A percentile compares a stretch with the other conserved stretches of the same genome.
Evolutionary conservation across 2,329 filamentous ascomycete genomes (phyloP).

Genomic region (Neospermospora avenae): DNA sequence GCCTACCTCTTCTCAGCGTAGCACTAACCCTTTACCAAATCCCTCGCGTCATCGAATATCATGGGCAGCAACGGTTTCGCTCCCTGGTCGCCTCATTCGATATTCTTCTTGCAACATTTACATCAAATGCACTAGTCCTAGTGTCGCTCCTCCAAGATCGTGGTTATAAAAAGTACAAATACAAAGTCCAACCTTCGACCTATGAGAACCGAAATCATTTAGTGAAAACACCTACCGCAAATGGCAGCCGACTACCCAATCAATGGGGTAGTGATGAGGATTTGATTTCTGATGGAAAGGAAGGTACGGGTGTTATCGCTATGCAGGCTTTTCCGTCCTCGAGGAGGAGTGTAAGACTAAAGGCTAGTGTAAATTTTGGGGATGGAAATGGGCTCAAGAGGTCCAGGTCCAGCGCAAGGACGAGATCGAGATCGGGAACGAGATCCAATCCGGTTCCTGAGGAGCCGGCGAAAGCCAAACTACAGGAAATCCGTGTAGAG

Average conservation of each 20-base stretch:
- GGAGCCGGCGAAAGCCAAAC: conserved; percentile 27
- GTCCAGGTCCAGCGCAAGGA: too few species aligned
- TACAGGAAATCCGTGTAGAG: conserved; percentile 29
- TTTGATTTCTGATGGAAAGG: conserved; percentile 60
- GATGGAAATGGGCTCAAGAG: too few species aligned
- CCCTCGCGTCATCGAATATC: conserved; percentile 63
- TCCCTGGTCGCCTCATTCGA: conserved; percentile 87
- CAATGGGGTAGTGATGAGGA: conserved; percentile 89
- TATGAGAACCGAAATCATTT: conserved; percentile 31
- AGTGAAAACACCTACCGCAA: conserved; percentile 39
- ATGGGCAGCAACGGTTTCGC: conserved; percentile 77
- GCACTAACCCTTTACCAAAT: conserved; percentile 73
- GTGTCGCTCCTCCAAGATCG: conserved; percentile 88
- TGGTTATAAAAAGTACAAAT: conserved; percentile 85
- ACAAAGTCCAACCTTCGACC: conserved; percentile 43
- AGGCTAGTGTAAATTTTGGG: conserved; percentile 17
- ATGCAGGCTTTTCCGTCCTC: conserved; percentile 4
- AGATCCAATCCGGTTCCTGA: conserved; percentile 14
- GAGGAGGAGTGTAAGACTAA: not conserved
- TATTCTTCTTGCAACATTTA: conserved; percentile 78
- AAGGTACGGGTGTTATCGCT: conserved; percentile 41
- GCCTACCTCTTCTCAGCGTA: conserved; percentile 75
- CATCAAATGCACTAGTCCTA: conserved; percentile 86
- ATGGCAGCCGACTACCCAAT: conserved; percentile 35
- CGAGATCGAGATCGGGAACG: conserved; percentile 3